These are phyloP conservation scores for Rhodotorula mucilaginosa DNA, from an alignment of 1,284 basidiomycete species.

Conservation along the genomic window DNA sequence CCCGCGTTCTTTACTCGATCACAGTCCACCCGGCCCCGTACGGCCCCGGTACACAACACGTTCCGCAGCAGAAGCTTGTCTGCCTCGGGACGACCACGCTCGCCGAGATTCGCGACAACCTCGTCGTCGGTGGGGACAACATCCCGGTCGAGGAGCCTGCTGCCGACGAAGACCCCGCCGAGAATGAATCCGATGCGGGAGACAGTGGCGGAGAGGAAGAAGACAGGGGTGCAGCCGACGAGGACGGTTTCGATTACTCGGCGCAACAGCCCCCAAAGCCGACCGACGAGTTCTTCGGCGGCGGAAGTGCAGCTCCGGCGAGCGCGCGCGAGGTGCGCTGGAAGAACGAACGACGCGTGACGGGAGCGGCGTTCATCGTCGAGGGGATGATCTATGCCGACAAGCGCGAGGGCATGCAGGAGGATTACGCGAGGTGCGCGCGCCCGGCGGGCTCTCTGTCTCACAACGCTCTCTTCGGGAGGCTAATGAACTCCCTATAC, in stretches of 20 bases:
- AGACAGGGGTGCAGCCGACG: not conserved
- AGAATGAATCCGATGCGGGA: not conserved
- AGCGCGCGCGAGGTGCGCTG: not conserved
- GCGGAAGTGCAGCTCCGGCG: not conserved
- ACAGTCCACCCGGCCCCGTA: constrained; percentile 9
- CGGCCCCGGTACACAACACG: not conserved
- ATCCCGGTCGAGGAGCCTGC: constrained; percentile 9
- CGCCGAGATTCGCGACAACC: constrained; percentile 12
- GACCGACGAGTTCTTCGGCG: constrained; percentile 1
- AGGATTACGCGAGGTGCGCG: constrained; percentile 27
- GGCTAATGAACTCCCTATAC: too few species aligned
- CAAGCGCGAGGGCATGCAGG: not conserved
- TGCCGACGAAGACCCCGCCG: not conserved
- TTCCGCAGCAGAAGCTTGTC: constrained; percentile 4
- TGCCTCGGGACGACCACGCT: constrained; percentile 25
- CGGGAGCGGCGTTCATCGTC: constrained; percentile 13
- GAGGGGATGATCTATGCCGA: constrained; percentile 31
- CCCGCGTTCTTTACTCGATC: constrained; percentile 11
- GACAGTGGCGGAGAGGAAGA: not conserved
- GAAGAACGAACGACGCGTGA: constrained; percentile 10
- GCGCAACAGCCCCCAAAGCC: not conserved
- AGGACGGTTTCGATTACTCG: not conserved
- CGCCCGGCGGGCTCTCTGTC: too few species aligned
- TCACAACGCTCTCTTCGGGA: not conserved
- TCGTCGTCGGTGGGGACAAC: constrained; percentile 15